Percentiles rank a stretch among this genome's conserved stretches.
Evolutionary conservation across 2,329 filamentous ascomycete species (phyloP).

Genomic region (Acrocalymma vagum): DNA sequence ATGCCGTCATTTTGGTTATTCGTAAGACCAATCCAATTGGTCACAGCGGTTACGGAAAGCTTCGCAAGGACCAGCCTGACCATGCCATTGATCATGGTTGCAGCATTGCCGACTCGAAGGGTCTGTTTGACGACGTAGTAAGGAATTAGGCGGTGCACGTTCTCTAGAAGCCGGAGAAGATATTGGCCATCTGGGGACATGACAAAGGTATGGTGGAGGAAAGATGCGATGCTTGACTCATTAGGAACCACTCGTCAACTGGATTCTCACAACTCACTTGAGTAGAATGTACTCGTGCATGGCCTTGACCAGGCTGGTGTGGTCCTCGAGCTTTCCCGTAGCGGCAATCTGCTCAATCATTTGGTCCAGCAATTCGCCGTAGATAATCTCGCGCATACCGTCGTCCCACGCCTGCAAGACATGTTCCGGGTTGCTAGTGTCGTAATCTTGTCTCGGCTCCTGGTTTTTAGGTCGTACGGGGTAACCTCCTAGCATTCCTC

Average conservation of each 20-base stretch:
- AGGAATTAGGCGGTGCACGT: conserved; percentile 74
- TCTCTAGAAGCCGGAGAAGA: conserved; percentile 74
- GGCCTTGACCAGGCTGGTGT: conserved; percentile 69
- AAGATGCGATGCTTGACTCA: conserved; percentile 69
- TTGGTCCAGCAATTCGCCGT: conserved; percentile 72
- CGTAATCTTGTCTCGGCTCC: conserved; percentile 58
- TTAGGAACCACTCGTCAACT: conserved; percentile 1
- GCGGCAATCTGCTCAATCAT: conserved; percentile 68
- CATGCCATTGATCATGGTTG: conserved; percentile 82
- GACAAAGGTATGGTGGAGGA: conserved; percentile 77
- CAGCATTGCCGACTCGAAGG: conserved; percentile 78
- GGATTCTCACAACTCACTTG: conserved; percentile 62
- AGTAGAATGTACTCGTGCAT: conserved; percentile 74
- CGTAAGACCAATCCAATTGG: conserved; percentile 81
- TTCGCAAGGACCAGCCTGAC: conserved; percentile 79
- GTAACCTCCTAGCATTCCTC: conserved; percentile 72
- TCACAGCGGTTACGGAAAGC: conserved; percentile 75
- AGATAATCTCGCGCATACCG: conserved; percentile 70
- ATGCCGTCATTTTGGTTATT: conserved; percentile 77
- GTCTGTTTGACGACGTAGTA: conserved; percentile 78
- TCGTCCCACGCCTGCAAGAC: conserved; percentile 72
- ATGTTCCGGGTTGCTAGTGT: conserved; percentile 66
- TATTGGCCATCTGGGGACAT: conserved; percentile 79
- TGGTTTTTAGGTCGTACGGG: conserved; percentile 49
- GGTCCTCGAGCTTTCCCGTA: conserved; percentile 69